Evolutionary conservation across 805 yeast genomes (phyloP).

Genomic region (Yamadazyma phyllophila): DNA sequence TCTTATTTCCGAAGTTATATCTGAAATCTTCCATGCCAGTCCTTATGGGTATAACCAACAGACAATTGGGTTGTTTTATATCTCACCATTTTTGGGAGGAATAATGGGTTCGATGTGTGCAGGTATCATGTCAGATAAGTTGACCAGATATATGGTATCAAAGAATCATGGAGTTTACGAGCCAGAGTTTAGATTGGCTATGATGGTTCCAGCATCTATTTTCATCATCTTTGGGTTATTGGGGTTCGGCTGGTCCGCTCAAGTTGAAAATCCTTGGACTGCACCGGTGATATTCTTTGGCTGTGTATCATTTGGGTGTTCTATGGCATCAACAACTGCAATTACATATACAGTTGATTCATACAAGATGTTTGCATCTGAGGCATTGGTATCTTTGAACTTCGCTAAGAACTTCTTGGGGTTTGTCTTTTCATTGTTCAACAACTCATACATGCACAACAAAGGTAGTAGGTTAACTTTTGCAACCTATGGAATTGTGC

Average conservation of each 20-base stretch:
- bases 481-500: slow-evolving; percentile 51
- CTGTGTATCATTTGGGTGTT: slow-evolving; percentile 56
- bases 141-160: slow-evolving; percentile 45
- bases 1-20: slow-evolving; percentile 55
- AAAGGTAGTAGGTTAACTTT: slow-evolving; percentile 48
- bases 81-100: slow-evolving; percentile 59
- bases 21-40: slow-evolving; percentile 43
- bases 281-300: slow-evolving; percentile 60
- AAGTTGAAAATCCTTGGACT: slow-evolving; percentile 48
- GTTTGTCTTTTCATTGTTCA: slow-evolving; percentile 55
- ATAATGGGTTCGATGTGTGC: slow-evolving; percentile 54
- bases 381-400: slow-evolving; percentile 56
- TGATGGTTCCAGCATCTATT: slow-evolving; percentile 49
- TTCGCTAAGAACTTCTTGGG: slow-evolving; percentile 54
- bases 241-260: slow-evolving; percentile 64
- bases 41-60: slow-evolving; percentile 43
- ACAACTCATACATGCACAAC: slow-evolving; percentile 41
- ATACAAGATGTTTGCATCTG: slow-evolving; percentile 56
- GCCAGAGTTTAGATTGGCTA: slow-evolving; percentile 58
- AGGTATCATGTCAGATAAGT: slow-evolving; percentile 48
- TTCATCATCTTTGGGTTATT: slow-evolving; percentile 50
- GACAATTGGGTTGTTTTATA: slow-evolving; percentile 51
- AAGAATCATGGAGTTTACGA: slow-evolving; percentile 56
- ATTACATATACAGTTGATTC: slow-evolving; percentile 60
- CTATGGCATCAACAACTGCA: slow-evolving; percentile 59